phyloP scores from a whole-genome alignment of 2,329 filamentous ascomycete species.

The Penicillium fuscoglaucum region DNA sequence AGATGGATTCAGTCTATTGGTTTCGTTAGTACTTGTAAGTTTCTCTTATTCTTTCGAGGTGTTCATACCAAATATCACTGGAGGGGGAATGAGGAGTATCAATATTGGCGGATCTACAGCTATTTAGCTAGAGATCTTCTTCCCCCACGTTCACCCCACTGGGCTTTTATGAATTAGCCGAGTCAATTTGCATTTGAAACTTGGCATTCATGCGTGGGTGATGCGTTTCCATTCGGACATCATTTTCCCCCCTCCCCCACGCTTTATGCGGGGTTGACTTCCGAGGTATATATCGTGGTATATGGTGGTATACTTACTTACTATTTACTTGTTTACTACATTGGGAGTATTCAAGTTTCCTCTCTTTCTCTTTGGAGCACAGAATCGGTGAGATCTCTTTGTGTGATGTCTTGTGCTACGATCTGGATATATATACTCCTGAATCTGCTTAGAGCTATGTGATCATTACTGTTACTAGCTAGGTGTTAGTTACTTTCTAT shows the following conservation, averaged over 20 bases:
- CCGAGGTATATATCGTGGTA: background rate
- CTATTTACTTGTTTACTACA: background rate
- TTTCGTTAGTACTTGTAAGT: background rate
- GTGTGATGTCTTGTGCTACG: background rate
- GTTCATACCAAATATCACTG: background rate
- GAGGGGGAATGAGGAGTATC: background rate
- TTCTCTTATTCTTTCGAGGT: background rate
- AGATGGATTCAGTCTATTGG: background rate
- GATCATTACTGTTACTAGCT: background rate
- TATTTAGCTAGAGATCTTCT: slow-evolving; percentile 1
- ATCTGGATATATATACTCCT: background rate
- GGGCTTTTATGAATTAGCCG: background rate
- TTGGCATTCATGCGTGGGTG: background rate
- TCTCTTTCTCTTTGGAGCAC: background rate
- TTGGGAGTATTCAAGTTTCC: background rate
- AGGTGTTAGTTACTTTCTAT: background rate
- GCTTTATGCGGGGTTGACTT: slow-evolving; percentile 14
- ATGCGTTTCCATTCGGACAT: background rate
- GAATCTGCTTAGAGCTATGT: background rate
- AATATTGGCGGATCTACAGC: background rate
- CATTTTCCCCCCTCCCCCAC: background rate
- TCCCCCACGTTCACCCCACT: slow-evolving; percentile 7
- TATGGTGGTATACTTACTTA: background rate
- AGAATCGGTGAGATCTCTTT: background rate
- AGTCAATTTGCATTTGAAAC: background rate